Evolutionary conservation across 75 land plant genomes (phyloP).

Genomic region (Pseudotsuga menziesii): DNA sequence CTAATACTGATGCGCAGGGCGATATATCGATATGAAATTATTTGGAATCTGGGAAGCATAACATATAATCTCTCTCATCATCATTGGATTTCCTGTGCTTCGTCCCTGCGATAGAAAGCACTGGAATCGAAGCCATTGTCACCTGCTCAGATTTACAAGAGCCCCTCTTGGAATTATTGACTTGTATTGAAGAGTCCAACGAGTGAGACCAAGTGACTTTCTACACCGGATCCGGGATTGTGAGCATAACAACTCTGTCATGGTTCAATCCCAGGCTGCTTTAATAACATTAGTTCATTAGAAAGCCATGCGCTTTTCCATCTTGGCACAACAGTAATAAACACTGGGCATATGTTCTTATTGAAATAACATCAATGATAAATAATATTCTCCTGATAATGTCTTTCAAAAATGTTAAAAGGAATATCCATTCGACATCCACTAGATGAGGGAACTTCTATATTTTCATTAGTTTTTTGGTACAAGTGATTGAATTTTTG

Average conservation of each 20-base stretch:
- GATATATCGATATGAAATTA: too few species aligned
- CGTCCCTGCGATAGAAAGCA: constrained; percentile 31
- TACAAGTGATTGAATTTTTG: too few species aligned
- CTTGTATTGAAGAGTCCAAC: constrained; percentile 23
- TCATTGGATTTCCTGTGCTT: constrained; percentile 56
- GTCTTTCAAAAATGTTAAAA: too few species aligned
- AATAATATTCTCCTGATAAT: too few species aligned
- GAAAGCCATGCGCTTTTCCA: constrained; percentile 3
- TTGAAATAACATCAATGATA: too few species aligned
- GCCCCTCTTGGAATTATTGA: constrained; percentile 37
- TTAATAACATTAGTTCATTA: constrained; percentile 7
- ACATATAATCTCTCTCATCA: too few species aligned
- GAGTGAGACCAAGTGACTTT: constrained; percentile 46
- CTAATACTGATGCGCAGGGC: constrained; percentile 12
- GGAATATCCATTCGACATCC: too few species aligned
- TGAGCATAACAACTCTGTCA: constrained; percentile 26
- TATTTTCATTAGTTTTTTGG: too few species aligned
- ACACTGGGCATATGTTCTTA: too few species aligned
- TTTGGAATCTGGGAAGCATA: too few species aligned
- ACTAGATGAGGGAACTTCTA: too few species aligned
- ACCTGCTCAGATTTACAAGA: constrained; percentile 33
- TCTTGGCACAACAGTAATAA: constrained; percentile 11
- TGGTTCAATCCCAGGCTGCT: constrained; percentile 35
- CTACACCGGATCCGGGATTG: constrained; percentile 26
- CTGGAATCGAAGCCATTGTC: constrained; percentile 34